Percentiles rank a stretch among this genome's conserved stretches.
Evolutionary conservation across 2,329 filamentous ascomycete species (phyloP).

Genomic region (Phialophora chinensis): DNA sequence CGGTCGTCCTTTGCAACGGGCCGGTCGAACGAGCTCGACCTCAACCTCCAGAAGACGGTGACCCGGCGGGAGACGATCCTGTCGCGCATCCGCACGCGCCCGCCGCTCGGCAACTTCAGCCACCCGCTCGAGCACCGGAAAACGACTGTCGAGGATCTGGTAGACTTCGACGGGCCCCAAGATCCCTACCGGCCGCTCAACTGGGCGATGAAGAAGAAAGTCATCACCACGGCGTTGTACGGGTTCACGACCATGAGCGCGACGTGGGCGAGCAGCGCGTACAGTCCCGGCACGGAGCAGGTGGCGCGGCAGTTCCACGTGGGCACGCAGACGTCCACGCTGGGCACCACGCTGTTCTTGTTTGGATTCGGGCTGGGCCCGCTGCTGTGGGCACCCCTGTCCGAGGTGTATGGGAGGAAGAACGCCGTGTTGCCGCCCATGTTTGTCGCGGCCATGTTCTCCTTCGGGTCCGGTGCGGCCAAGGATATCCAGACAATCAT

Average conservation of each 20-base stretch:
- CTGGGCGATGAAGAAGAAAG: conserved; percentile 73
- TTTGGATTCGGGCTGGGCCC: conserved; percentile 66
- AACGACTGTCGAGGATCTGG: conserved; percentile 46
- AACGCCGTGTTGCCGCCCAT: conserved; percentile 64
- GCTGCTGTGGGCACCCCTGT: conserved; percentile 75
- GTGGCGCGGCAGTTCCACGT: conserved; percentile 59
- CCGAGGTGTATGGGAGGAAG: conserved; percentile 74
- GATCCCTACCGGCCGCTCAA: conserved; percentile 75
- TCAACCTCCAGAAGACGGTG: conserved; percentile 16
- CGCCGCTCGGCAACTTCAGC: conserved; percentile 48
- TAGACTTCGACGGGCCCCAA: conserved; percentile 74
- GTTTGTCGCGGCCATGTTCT: conserved; percentile 68
- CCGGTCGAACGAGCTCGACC: conserved; percentile 4
- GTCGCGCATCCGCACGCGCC: conserved; percentile 50
- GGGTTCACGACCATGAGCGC: conserved; percentile 67
- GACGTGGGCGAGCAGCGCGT: conserved; percentile 57
- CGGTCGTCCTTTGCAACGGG: conserved; percentile 17
- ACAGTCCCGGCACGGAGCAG: conserved; percentile 61
- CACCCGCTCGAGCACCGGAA: conserved; percentile 51
- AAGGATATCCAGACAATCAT: conserved; percentile 72
- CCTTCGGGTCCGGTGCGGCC: conserved; percentile 66
- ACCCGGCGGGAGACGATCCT: conserved; percentile 43
- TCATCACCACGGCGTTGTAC: conserved; percentile 69
- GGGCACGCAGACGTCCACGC: conserved; percentile 52
- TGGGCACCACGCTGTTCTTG: conserved; percentile 58